Evolutionary conservation across 1,139 yeast genomes (phyloP).

Genomic region (Blastobotrys proliferans): DNA sequence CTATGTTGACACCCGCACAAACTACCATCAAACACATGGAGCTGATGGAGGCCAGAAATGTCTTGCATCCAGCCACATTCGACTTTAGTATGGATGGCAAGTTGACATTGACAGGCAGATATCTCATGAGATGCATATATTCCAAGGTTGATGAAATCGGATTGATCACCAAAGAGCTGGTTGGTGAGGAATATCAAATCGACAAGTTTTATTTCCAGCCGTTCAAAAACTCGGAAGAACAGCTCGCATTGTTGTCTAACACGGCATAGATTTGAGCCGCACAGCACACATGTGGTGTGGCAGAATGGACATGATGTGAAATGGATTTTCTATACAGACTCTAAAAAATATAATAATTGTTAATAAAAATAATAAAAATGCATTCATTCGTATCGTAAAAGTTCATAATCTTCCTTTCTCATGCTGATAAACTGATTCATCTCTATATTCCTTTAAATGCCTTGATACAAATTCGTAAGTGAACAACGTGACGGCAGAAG

Average conservation of each 20-base stretch:
- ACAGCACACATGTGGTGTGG: no score
- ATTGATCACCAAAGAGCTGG: constrained; percentile 28
- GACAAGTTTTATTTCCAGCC: constrained; percentile 14
- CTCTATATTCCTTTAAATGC: constrained; percentile 37
- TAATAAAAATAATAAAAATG: background rate
- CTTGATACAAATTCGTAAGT: constrained; percentile 83
- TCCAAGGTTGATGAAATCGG: constrained; percentile 28
- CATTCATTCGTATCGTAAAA: background rate
- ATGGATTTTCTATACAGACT: no score
- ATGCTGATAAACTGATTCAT: constrained; percentile 4
- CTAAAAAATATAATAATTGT: background rate
- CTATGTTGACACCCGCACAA: constrained; percentile 30
- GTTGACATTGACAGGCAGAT: constrained; percentile 25
- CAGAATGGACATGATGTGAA: no score
- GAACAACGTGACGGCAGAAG: constrained; percentile 90
- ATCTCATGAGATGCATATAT: constrained; percentile 27
- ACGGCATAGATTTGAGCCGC: no score
- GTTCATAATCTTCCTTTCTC: background rate
- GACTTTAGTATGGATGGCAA: background rate
- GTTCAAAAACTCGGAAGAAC: background rate
- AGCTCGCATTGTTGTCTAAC: background rate
- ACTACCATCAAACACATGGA: constrained; percentile 18
- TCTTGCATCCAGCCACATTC: background rate
- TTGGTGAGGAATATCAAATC: constrained; percentile 30
- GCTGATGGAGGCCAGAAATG: background rate